Evolutionary conservation across 352 stramenopile species (phyloP), one percentile per base, ranked within the genome.

Genomic region (Phytophthora hibernalis): DNA sequence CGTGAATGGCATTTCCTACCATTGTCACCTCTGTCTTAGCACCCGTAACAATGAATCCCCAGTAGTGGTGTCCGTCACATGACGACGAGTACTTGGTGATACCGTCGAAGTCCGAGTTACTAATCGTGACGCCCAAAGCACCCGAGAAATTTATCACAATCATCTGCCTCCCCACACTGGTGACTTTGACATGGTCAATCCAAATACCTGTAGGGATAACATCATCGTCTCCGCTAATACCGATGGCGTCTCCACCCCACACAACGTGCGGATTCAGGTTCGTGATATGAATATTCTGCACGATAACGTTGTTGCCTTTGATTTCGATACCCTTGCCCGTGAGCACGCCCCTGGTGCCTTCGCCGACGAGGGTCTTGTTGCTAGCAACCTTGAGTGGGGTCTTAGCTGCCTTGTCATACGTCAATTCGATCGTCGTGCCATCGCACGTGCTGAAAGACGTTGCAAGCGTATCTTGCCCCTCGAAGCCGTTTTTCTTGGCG

Each of bases 1-100:
- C 9, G 50, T 82, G 74, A 42, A 82, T 65, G 64, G 54, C 68
- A 58, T 82, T 82, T n/a, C 61, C 52, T 16, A 68, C 21, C 20
- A 82, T 44, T 22, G 35, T 79, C 6, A 82, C 24, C 26, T 70
- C 55, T 11, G 68, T 78, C 38, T 53, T 64, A 2, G 31, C 40
- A n/a, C 68, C 68, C 11, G 55, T 67, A 22, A 77, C 52, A 26
- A 77, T 55, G 43, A 74, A 75, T 0, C 51, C 59, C 70, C 72
- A 86, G 61, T 86, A 86, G 74, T 83, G 77, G 35, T 49, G 72
- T 21, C 75, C 74, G n/a, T 86, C 74, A 42, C 77, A 86, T 13
- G 77, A 71, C 0, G 73, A 43, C n/a, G 74, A 83, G 40, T 65
- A 83, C 22, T 55, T 33, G 12, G 77, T 83, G 55, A 1, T 31